phyloP scores from a whole-genome alignment of 768 basidiomycete species.

The Lactarius sanguifluus region DNA sequence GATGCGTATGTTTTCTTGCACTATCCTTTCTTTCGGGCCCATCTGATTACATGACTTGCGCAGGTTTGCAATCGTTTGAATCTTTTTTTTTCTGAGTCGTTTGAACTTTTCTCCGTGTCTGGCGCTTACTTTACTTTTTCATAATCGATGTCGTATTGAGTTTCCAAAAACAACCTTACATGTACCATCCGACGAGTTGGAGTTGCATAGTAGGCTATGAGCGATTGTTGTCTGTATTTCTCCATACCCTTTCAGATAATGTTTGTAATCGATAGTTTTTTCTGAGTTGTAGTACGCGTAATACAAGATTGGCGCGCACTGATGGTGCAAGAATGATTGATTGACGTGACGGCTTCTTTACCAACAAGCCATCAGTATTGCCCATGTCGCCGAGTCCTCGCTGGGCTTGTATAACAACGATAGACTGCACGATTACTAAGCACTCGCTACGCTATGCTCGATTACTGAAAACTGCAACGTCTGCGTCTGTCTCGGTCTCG shows the following conservation, averaged over 20 bases:
- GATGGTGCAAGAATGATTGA: too few relatives aligned
- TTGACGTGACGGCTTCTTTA: too few relatives aligned
- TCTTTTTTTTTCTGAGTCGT: neutral
- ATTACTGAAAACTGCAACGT: too few relatives aligned
- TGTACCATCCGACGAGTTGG: neutral
- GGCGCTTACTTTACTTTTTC: neutral
- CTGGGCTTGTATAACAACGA: too few relatives aligned
- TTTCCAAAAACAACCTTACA: neutral
- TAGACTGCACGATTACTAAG: too few relatives aligned
- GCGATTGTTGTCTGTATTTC: neutral
- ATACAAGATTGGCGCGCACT: too few relatives aligned
- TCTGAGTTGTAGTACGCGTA: too few relatives aligned
- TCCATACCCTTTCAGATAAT: neutral
- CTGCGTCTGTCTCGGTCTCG: too few relatives aligned
- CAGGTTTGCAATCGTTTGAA: slow-evolving; percentile 21
- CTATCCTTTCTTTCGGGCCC: neutral
- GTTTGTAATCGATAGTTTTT: neutral
- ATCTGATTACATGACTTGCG: neutral
- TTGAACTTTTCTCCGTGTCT: neutral
- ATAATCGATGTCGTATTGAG: neutral
- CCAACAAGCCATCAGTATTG: too few relatives aligned
- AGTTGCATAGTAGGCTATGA: neutral
- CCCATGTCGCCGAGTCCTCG: too few relatives aligned
- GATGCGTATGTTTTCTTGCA: slow-evolving; percentile 41
- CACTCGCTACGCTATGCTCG: too few relatives aligned